Evolutionary conservation across 768 basidiomycete genomes (phyloP), one percentile per base, ranked within the genome.

Genomic region (Gymnopilus dilepis): DNA sequence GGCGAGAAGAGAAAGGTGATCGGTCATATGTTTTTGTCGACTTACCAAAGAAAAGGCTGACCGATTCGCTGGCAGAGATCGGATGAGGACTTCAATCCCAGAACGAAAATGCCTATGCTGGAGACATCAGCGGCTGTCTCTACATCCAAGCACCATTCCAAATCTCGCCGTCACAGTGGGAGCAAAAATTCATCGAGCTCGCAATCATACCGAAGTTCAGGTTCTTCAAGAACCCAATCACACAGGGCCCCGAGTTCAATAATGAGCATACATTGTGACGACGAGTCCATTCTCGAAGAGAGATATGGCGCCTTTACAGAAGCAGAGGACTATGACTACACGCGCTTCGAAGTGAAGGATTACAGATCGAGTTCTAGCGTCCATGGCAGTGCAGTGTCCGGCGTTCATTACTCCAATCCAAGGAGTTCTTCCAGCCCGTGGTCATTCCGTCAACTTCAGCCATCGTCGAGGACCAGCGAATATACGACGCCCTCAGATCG

Each of bases 351-450:
- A 24, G 34, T 22, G 33, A 6, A 40, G 15, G 11, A 24, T 24
- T 26, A 50, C 7, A 31, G 26, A 43, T 4, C 40, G 12, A 40
- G 22, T 30, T 34, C 28, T 17, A 40, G 48, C 38, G 7, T 64
- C 53, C 42, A 33, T 13, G 47, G 58, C 22, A 62, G 61, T 41
- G 55, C 21, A 11, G 57, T 53, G 31, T 62, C 48, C 17, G 56
- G 53, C 28, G 21, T 12, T 7, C 13, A 28, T 17, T 50, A 40
- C 4, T 2, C 38, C 9, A 8, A 50, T 15, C 31, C 34, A 22
- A 17, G 12, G 19, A 22, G 17, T 3, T 34, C 6, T 38, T 64
- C 50, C 26, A 53, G 50, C 42, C 54, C 42, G 34, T 64, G 58
- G 63, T 57, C 63, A 19, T 34, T 38, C 2, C 30, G 37, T 17